phyloP scores from a whole-genome alignment of 108 stramenopile species.

The Nannochloropsis granulata region DNA sequence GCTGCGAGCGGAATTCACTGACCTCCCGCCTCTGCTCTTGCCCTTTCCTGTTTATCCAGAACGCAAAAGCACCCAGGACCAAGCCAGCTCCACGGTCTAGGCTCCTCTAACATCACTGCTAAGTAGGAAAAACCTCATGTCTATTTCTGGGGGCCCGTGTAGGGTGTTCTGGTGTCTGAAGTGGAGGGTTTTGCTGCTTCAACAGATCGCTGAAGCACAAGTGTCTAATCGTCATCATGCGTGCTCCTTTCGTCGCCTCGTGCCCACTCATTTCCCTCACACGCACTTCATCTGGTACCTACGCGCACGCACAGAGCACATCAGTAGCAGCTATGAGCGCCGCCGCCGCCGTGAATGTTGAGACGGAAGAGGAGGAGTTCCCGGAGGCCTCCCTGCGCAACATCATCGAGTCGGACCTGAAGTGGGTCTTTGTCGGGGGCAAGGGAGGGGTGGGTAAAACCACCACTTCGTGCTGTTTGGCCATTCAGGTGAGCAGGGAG shows the following conservation, averaged over 20 bases:
- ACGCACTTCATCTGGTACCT: neutral
- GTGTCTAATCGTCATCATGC: neutral
- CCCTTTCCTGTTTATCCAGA: too few species aligned
- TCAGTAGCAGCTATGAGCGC: neutral
- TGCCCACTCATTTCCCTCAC: neutral
- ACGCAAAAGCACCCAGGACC: too few species aligned
- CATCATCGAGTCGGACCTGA: conserved; percentile 83
- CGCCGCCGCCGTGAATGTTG: neutral
- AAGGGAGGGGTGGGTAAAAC: conserved; percentile 99
- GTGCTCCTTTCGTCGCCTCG: neutral
- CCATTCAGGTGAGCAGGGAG: conserved; percentile 51
- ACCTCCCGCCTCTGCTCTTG: too few species aligned
- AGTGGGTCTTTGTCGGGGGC: conserved; percentile 99
- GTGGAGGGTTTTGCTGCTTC: neutral
- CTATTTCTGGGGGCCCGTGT: neutral
- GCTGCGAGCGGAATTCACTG: too few species aligned
- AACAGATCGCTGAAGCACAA: neutral
- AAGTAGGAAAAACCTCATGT: too few species aligned
- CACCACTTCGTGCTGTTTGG: conserved; percentile 87
- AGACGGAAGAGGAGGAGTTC: conserved; percentile 5
- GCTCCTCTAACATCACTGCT: too few species aligned
- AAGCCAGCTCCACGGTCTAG: too few species aligned
- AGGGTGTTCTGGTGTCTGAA: neutral
- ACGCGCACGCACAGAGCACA: neutral
- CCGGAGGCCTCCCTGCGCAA: conserved; percentile 53